These are phyloP conservation scores for Trypanosomatidae sp. DNA, from an alignment of 208 protist species.

Conservation along the genomic window DNA sequence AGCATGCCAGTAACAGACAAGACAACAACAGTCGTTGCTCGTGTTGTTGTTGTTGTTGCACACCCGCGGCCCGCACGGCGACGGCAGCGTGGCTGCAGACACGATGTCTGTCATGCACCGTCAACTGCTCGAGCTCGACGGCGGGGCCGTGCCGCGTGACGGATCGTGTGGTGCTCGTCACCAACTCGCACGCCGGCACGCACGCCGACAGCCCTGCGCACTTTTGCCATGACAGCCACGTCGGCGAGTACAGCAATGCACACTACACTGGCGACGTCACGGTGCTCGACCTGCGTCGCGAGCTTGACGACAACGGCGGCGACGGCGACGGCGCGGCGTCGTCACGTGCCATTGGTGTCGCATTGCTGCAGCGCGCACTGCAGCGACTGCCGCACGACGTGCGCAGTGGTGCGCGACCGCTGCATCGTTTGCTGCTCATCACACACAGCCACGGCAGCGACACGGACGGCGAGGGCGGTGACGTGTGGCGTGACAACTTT, in stretches of 20 bases:
- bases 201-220: constrained; percentile 59
- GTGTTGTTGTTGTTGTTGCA: too few relatives aligned
- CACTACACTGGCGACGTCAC: constrained; percentile 57
- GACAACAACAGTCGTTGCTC: too few relatives aligned
- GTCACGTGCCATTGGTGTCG: constrained; percentile 20
- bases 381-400: constrained; percentile 4
- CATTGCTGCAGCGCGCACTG: constrained; percentile 17
- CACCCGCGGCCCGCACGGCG: too few relatives aligned
- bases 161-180: constrained; percentile 25
- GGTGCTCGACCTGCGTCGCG: constrained; percentile 24
- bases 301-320: constrained; percentile 8
- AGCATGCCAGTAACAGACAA: too few relatives aligned
- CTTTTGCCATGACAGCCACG: constrained; percentile 20
- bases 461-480: neutral
- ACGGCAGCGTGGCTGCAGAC: too few relatives aligned
- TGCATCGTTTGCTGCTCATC: constrained; percentile 41
- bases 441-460: constrained; percentile 7
- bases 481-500: constrained; percentile 12
- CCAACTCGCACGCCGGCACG: constrained; percentile 62
- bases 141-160: constrained; percentile 34
- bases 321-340: too few relatives aligned
- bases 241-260: constrained; percentile 22
- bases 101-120: too few relatives aligned
- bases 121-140: constrained; percentile 20
- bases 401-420: constrained; percentile 1